These are phyloP conservation scores for Cladosporium austrohemisphaericum DNA, from an alignment of 2,329 filamentous ascomycete species.

Conservation along the genomic window DNA sequence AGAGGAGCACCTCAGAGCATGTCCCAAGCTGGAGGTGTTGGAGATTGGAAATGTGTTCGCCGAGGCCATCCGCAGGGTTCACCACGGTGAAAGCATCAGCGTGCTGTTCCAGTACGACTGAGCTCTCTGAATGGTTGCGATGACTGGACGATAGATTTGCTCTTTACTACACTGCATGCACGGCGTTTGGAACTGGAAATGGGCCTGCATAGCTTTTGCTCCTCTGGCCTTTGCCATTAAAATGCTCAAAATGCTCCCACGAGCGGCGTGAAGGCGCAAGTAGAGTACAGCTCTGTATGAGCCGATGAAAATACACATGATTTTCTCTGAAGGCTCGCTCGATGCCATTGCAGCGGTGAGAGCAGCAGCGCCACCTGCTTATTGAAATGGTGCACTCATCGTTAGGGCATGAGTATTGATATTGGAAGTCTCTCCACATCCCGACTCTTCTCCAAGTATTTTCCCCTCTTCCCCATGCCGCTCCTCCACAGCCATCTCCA, in stretches of 20 bases:
- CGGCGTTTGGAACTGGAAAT: conserved; percentile 1
- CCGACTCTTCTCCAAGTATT: conserved; percentile 1
- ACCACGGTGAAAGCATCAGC: conserved; percentile 97
- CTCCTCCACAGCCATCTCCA: conserved; percentile 2
- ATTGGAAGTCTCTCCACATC: not conserved
- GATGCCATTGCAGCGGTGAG: too few relatives aligned
- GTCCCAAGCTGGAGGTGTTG: conserved; percentile 85
- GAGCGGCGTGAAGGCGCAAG: not conserved
- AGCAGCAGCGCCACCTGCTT: too few relatives aligned
- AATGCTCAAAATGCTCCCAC: not conserved
- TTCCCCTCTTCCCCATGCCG: conserved; percentile 8
- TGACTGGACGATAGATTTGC: conserved; percentile 7
- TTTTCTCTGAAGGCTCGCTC: too few relatives aligned
- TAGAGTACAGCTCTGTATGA: not conserved
- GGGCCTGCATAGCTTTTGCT: not conserved
- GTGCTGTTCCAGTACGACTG: conserved; percentile 84
- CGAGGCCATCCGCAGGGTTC: conserved; percentile 89
- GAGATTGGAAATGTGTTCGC: conserved; percentile 87
- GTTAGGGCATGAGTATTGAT: too few relatives aligned
- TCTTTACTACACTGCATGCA: conserved; percentile 2
- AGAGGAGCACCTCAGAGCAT: conserved; percentile 69
- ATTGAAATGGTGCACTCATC: too few relatives aligned
- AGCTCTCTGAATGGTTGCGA: not conserved
- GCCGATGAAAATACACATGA: not conserved
- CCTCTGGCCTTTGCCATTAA: not conserved